Evolutionary conservation across 306 rosid genomes (phyloP), one percentile per base, ranked within the genome.

Genomic region (Cucurbita moschata): DNA sequence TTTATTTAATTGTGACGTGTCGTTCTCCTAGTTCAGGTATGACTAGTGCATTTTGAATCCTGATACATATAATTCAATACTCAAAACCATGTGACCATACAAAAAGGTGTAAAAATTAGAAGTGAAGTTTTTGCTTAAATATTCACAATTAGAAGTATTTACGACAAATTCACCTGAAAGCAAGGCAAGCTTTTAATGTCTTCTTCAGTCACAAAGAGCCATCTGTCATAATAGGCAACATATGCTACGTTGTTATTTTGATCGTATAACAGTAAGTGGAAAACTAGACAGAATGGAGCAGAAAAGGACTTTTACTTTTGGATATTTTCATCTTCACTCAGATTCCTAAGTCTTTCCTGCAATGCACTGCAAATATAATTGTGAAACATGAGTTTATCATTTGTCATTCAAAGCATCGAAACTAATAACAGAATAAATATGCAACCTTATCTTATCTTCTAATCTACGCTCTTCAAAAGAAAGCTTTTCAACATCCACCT

Each of bases 181-280:
- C 96, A 81, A 42, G 96, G 99, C 77, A 87, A 73, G 76, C 81
- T 80, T 86, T 95, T 95, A 47, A 95, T 91, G 77, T 95, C 97
- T 53, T 95, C 99, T 77, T 95, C 97, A 2, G 96, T 89, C 57
- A 95, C 96, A 79, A 86, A 95, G 79, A 95, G 96, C 85, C 79
- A 89, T 87, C 99, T 95, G 78, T 10, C 52, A 46, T 46, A 71
- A 18, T 59, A 23, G 79, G 74, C 58, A 69, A 69, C 52, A 52
- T 53, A 68, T 37, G 64, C 71, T 30, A 65, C 16, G 65, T 59
- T 76, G 21, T 55, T 69, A 49, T 18, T 49, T 15, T 18, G 43
- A 35, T 40, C 50, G 47, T 66, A 62, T 26, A 42, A 44, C 40
- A 1, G 39, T 53, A 6, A 44, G 65, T 67, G 69, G 66, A 53